Conservation (phyloP, 257 asterid genomes). For the Linaria vulgaris region DNA sequence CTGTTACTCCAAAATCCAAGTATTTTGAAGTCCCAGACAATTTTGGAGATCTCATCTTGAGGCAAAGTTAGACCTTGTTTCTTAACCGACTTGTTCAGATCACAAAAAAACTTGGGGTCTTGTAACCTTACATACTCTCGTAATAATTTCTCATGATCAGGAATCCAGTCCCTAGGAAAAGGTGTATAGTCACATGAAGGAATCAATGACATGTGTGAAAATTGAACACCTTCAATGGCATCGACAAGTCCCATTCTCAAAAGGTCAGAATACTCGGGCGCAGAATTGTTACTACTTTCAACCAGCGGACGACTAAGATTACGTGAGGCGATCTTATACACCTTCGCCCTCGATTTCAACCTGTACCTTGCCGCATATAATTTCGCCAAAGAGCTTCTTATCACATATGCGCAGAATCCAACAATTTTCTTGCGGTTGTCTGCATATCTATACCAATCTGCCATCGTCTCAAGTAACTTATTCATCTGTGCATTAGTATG, state of each 20-base stretch:
- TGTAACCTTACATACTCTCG: slow-evolving; percentile 69
- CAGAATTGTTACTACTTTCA: slow-evolving; percentile 72
- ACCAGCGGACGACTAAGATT: slow-evolving; percentile 77
- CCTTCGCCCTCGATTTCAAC: slow-evolving; percentile 93
- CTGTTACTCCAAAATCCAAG: slow-evolving; percentile 57
- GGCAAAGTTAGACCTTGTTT: slow-evolving; percentile 58
- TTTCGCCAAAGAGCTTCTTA: slow-evolving; percentile 95
- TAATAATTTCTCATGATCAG: slow-evolving; percentile 78
- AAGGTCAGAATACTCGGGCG: slow-evolving; percentile 96
- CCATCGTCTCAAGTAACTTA: slow-evolving; percentile 87
- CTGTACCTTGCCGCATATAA: slow-evolving; percentile 92
- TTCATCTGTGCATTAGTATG: slow-evolving; percentile 96
- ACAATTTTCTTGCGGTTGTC: slow-evolving; percentile 87
- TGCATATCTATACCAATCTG: slow-evolving; percentile 96
- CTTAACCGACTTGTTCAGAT: slow-evolving; percentile 63
- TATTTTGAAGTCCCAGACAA: slow-evolving; percentile 80
- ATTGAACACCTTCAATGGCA: slow-evolving; percentile 83
- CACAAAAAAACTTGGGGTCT: slow-evolving; percentile 72
- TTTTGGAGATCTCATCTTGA: slow-evolving; percentile 73
- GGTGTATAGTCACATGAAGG: slow-evolving; percentile 94
- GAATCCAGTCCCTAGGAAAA: slow-evolving; percentile 85
- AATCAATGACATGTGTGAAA: slow-evolving; percentile 72
- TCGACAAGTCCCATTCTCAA: slow-evolving; percentile 94
- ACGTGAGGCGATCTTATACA: slow-evolving; percentile 80
- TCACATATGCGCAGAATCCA: slow-evolving; percentile 91